Conservation (phyloP, 306 rosid genomes). For the Astragalus glycyphyllos region DNA sequence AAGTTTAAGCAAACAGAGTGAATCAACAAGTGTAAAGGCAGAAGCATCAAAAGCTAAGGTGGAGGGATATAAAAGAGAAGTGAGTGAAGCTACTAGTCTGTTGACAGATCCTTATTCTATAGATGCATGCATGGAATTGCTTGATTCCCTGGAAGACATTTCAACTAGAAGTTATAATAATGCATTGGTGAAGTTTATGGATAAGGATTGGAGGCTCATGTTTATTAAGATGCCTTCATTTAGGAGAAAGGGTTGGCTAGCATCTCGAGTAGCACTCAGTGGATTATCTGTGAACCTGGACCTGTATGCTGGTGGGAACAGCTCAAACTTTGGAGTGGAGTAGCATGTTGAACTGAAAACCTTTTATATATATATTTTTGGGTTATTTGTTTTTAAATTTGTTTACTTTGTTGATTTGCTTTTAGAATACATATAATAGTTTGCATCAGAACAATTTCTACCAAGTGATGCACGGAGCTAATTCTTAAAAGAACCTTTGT, state of each 20-base stretch:
- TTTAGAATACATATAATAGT: no score
- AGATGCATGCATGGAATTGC: slow-evolving; percentile 7
- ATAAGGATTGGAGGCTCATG: neutral
- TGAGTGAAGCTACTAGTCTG: neutral
- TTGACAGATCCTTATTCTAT: neutral
- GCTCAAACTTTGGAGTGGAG: no score
- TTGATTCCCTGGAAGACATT: neutral
- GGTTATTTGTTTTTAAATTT: no score
- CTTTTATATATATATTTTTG: no score
- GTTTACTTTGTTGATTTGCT: no score
- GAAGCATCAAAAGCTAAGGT: neutral
- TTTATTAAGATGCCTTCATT: neutral
- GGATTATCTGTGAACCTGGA: neutral
- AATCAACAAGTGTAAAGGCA: neutral
- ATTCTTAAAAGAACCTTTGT: no score
- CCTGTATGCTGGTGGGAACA: no score
- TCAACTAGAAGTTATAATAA: neutral
- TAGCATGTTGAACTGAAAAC: no score
- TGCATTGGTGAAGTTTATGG: neutral
- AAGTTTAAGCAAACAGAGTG: neutral
- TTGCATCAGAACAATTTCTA: no score
- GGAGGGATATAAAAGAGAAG: neutral
- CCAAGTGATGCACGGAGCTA: no score
- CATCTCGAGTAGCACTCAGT: neutral
- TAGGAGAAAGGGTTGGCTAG: neutral